Evolutionary conservation across 179 eudicot genomes (phyloP).

Genomic region (Beta macrorhiza): DNA sequence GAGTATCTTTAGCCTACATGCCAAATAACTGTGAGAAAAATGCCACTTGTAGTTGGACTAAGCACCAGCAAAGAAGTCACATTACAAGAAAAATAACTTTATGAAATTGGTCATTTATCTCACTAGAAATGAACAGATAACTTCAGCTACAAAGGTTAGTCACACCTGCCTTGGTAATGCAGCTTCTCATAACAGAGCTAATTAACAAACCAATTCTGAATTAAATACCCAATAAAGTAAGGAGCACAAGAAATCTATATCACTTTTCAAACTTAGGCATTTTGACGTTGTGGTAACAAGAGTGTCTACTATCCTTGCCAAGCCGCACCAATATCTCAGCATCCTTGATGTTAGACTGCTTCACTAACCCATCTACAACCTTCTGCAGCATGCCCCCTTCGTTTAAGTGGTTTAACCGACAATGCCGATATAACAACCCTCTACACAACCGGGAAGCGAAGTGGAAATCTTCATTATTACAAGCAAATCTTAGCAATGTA

Average conservation of each 20-base stretch:
- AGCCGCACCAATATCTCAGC: constrained; percentile 43
- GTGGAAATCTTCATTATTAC: constrained; percentile 44
- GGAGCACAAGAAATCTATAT: background rate
- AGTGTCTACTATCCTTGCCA: constrained; percentile 34
- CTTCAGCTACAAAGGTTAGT: constrained; percentile 7
- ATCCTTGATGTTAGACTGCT: constrained; percentile 31
- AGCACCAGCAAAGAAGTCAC: background rate
- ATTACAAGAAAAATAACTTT: background rate
- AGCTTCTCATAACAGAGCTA: background rate
- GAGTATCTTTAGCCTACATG: background rate
- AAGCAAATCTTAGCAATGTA: constrained; percentile 44
- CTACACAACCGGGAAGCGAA: constrained; percentile 51
- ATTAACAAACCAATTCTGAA: background rate
- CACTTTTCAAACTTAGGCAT: constrained; percentile 8
- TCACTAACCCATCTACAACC: constrained; percentile 44
- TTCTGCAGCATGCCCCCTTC: constrained; percentile 38
- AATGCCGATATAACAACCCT: constrained; percentile 23
- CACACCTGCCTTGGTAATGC: background rate
- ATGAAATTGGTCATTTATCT: background rate
- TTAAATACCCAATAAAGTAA: background rate
- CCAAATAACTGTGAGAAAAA: too few relatives aligned
- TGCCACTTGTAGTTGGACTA: background rate
- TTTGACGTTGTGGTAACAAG: constrained; percentile 26
- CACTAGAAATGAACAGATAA: background rate
- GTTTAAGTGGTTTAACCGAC: constrained; percentile 19